These are phyloP conservation scores for Aspergillus versicolor DNA, from an alignment of 2,329 filamentous ascomycete species.

Conservation along the genomic window DNA sequence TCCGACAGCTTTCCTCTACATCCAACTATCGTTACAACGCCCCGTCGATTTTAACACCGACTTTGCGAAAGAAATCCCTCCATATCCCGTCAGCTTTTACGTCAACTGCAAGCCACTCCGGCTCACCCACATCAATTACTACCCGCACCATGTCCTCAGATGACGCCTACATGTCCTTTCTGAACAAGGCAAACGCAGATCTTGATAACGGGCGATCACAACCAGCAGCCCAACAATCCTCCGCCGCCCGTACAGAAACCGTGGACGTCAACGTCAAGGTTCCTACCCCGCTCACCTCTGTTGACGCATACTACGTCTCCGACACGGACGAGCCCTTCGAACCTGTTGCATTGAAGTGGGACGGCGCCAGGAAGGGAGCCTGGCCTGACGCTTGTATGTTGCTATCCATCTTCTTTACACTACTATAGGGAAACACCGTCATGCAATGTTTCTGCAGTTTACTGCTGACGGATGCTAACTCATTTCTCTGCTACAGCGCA, in stretches of 20 bases:
- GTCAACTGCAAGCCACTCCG: background rate
- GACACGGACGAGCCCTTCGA: constrained; percentile 87
- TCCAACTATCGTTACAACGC: background rate
- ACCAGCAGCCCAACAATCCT: constrained; percentile 20
- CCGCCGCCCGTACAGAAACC: constrained; percentile 33
- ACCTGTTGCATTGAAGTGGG: constrained; percentile 66
- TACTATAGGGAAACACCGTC: background rate
- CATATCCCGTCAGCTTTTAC: background rate
- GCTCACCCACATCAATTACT: background rate
- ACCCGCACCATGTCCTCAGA: constrained; percentile 57
- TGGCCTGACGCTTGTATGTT: constrained; percentile 38
- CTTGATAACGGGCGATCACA: constrained; percentile 33
- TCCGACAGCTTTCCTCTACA: background rate
- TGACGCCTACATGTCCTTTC: constrained; percentile 78
- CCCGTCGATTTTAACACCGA: background rate
- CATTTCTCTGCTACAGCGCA: constrained; percentile 52
- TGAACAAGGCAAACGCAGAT: constrained; percentile 83
- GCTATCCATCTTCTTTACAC: background rate
- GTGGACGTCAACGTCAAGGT: constrained; percentile 54
- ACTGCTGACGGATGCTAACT: constrained; percentile 1
- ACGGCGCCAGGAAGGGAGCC: constrained; percentile 30
- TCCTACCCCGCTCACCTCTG: constrained; percentile 58
- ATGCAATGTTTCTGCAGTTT: background rate
- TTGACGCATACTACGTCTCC: constrained; percentile 68
- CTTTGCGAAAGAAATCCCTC: background rate